Percentiles rank a stretch among this genome's conserved stretches.
Evolutionary conservation across 2,329 filamentous ascomycete species (phyloP).

Genomic region (Fusarium xylarioides): DNA sequence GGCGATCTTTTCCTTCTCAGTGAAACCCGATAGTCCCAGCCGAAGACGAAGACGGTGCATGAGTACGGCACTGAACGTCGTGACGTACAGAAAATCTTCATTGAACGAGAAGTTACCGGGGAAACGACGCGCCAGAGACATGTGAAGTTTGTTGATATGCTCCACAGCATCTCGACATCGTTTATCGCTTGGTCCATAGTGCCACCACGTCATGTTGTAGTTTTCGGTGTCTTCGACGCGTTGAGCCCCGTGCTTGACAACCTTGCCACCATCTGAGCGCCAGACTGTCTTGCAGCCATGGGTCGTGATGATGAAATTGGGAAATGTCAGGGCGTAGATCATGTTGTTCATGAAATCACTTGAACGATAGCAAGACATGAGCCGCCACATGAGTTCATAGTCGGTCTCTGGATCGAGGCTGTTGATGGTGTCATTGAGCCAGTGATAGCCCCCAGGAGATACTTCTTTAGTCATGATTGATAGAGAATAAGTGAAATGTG

Average conservation of each 20-base stretch:
- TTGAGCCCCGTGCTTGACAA: background rate
- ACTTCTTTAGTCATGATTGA: background rate
- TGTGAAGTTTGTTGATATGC: background rate
- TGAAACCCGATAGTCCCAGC: background rate
- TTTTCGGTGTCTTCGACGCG: conserved; percentile 1
- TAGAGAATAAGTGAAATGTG: background rate
- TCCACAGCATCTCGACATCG: background rate
- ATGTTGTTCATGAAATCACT: conserved; percentile 2
- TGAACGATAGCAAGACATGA: background rate
- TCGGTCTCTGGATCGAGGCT: background rate
- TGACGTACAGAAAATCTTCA: background rate
- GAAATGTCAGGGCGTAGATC: background rate
- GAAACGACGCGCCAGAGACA: background rate
- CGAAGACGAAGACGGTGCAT: background rate
- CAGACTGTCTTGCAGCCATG: background rate
- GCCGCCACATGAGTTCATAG: conserved; percentile 6
- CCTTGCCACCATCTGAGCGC: conserved; percentile 4
- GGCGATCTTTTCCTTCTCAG: background rate
- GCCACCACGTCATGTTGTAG: conserved; percentile 11
- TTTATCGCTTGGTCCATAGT: background rate
- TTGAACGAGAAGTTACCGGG: background rate
- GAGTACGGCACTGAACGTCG: background rate
- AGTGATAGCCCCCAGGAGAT: background rate
- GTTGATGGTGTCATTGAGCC: background rate
- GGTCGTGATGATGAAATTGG: background rate